Conservation (phyloP, 1,139 yeast species). For the Suhomyces wounanorum region DNA sequence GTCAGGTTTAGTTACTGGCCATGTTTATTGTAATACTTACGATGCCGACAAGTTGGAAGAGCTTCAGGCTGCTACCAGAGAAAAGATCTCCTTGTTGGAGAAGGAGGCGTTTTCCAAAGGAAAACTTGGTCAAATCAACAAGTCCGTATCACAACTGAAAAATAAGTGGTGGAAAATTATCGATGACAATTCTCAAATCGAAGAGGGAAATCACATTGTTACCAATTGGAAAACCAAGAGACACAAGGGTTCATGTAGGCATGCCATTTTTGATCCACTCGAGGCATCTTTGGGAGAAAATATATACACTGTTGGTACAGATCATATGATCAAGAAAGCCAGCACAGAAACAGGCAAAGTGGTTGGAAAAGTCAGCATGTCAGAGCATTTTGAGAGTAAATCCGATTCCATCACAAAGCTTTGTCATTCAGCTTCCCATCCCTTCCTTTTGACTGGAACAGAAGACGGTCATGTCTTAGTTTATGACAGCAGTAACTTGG, state of each 20-base stretch:
- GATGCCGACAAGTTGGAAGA: constrained; percentile 48
- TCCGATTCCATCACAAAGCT: constrained; percentile 58
- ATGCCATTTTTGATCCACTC: constrained; percentile 63
- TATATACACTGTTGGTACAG: constrained; percentile 76
- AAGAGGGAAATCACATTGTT: constrained; percentile 34
- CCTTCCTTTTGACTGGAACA: constrained; percentile 72
- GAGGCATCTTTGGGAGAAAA: constrained; percentile 50
- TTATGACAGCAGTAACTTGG: constrained; percentile 56
- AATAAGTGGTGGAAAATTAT: constrained; percentile 54
- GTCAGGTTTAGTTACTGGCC: constrained; percentile 81
- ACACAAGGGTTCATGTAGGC: constrained; percentile 87
- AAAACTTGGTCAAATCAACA: constrained; percentile 28
- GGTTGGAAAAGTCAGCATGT: constrained; percentile 47
- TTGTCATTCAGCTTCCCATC: constrained; percentile 62
- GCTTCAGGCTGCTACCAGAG: constrained; percentile 27
- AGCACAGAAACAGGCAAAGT: constrained; percentile 76
- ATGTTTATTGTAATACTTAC: constrained; percentile 59
- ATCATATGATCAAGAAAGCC: constrained; percentile 77
- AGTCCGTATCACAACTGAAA: constrained; percentile 41
- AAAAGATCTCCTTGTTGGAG: constrained; percentile 22
- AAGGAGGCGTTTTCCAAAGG: constrained; percentile 32
- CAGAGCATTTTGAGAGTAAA: constrained; percentile 27
- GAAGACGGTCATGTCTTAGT: constrained; percentile 71
- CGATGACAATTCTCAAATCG: constrained; percentile 34
- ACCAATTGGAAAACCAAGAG: constrained; percentile 83